Evolutionary conservation across 2,329 filamentous ascomycete species (phyloP), one percentile per base, ranked within the genome.

Genomic region (Ambrosiella cleistominuta): DNA sequence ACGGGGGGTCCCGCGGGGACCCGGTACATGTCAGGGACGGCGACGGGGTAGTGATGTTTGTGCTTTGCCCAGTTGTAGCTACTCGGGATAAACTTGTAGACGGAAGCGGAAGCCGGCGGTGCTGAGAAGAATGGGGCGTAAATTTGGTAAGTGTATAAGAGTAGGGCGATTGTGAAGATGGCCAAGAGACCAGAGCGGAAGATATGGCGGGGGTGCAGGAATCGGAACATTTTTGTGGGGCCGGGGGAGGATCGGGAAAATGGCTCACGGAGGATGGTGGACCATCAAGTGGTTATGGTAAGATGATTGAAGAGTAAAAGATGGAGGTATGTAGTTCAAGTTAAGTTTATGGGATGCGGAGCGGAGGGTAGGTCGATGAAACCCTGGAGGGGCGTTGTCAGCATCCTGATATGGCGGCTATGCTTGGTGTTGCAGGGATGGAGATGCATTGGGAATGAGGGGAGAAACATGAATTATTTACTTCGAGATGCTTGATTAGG

Each of bases 111-210:
- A 36, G 27, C 2, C 27, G 35, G 9, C n/a, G 44, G 47, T 15
- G 37, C 19, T 8, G 44, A 17, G 1, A 57, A 54, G 7, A 13
- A 17, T 8, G 49, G 42, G n/a, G 44, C 17, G 56, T 58, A 61
- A 63, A 76, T 86, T 63, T 77, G 79, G 61, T 85, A 81, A 8
- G 85, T 11, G 73, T 93, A 64, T 77, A 80, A 63, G 79, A 79
- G 62, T 83, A 85, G 63, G 76, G 80, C 59, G 77, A 81, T 66
- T 77, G 79, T 52, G 76, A 78, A 62, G 70, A 69, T 17, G 70
- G 66, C 19, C 70, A 69, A 38, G 68, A 70, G 36, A 72, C 71
- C 37, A 70, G 70, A n/a, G 70, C 67, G 35, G 71, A 71, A 27
- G 64, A 65, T 9, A 61, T 64, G 53, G 36, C 55, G 55, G 7